Evolutionary conservation across 2,329 filamentous ascomycete species (phyloP).

Genomic region (Ploettnerulaceae sp.): DNA sequence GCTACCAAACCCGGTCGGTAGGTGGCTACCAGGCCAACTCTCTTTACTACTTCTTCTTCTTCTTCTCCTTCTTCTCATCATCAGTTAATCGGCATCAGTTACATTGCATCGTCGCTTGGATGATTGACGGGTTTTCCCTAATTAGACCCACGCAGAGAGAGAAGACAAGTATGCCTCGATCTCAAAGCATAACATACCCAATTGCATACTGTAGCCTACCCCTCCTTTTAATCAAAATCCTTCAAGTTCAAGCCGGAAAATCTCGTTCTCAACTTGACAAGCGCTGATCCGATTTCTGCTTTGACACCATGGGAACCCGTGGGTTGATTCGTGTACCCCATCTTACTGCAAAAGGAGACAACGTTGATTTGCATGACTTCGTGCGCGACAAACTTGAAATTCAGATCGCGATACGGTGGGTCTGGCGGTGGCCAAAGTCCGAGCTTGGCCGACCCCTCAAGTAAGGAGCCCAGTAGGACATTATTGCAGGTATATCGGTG

Average conservation of each 20-base stretch:
- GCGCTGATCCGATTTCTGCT: slow-evolving; percentile 8
- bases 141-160: too few relatives aligned
- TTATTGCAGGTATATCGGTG: slow-evolving; percentile 15
- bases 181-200: too few relatives aligned
- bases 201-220: too few relatives aligned
- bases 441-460: slow-evolving; percentile 10
- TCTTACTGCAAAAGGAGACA: slow-evolving; percentile 11
- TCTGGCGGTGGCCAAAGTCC: slow-evolving; percentile 14
- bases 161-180: too few relatives aligned
- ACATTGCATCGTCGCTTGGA: too few relatives aligned
- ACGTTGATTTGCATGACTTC: slow-evolving; percentile 11
- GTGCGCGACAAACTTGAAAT: slow-evolving; percentile 8
- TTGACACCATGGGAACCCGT: slow-evolving; percentile 14
- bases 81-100: too few relatives aligned
- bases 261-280: slow-evolving; percentile 11
- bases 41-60: too few relatives aligned
- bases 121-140: too few relatives aligned
- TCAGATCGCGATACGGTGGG: slow-evolving; percentile 9
- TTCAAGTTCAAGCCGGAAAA: slow-evolving; percentile 11
- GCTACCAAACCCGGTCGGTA: too few relatives aligned
- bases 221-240: slow-evolving; percentile 7
- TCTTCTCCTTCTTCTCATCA: too few relatives aligned
- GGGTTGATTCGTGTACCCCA: slow-evolving; percentile 13
- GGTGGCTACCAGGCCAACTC: too few relatives aligned
- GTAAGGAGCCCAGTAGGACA: slow-evolving; percentile 11